Evolutionary conservation across 352 stramenopile species (phyloP).

Genomic region (Pythium sukuiense): DNA sequence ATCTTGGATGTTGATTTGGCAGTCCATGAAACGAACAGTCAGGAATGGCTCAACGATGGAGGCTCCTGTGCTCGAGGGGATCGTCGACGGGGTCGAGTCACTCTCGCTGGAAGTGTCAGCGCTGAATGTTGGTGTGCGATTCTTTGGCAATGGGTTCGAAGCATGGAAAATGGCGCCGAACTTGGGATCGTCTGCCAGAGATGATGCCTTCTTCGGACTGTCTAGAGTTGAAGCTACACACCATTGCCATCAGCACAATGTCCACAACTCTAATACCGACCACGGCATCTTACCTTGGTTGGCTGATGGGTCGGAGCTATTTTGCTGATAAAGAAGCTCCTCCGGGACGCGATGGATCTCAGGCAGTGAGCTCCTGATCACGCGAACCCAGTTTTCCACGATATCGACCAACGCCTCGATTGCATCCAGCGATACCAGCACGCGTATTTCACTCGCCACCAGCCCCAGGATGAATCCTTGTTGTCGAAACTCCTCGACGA

Average conservation of each 20-base stretch:
- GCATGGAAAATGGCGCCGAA: slow-evolving; percentile 57
- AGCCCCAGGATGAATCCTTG: slow-evolving; percentile 63
- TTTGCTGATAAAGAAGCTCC: slow-evolving; percentile 3
- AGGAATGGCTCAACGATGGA: slow-evolving; percentile 53
- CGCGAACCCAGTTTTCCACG: slow-evolving; percentile 57
- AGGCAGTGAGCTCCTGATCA: slow-evolving; percentile 44
- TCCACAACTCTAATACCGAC: neutral
- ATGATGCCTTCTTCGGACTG: slow-evolving; percentile 66
- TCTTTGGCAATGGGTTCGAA: slow-evolving; percentile 26
- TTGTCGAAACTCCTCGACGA: slow-evolving; percentile 49
- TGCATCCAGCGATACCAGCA: slow-evolving; percentile 60
- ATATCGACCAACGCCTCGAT: slow-evolving; percentile 69
- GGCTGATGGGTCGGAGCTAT: neutral
- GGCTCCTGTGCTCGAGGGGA: neutral
- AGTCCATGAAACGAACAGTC: slow-evolving; percentile 76
- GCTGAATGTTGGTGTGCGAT: slow-evolving; percentile 22
- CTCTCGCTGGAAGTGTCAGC: neutral
- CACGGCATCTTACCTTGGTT: slow-evolving; percentile 6
- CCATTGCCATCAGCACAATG: neutral
- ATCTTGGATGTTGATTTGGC: slow-evolving; percentile 79
- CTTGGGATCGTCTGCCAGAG: slow-evolving; percentile 67
- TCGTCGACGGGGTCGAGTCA: slow-evolving; percentile 13
- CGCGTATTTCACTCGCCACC: slow-evolving; percentile 49
- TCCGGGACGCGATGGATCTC: slow-evolving; percentile 37
- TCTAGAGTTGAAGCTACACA: slow-evolving; percentile 18